Evolutionary conservation across 257 asterid genomes (phyloP).

Genomic region (Lycium ferocissimum): DNA sequence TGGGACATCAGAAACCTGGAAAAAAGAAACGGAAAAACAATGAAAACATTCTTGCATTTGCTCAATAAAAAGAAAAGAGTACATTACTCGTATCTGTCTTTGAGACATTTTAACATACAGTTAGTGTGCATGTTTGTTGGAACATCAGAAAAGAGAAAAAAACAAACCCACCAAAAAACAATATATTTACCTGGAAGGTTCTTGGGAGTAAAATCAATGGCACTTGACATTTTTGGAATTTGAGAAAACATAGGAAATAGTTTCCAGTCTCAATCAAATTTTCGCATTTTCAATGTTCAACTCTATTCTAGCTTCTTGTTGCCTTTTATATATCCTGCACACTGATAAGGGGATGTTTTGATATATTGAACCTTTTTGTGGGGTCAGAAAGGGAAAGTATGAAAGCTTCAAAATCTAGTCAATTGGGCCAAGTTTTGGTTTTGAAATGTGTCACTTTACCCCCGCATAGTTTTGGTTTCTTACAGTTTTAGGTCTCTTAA

Average conservation of each 20-base stretch:
- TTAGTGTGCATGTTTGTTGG: neutral
- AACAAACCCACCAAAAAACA: neutral
- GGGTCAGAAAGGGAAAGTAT: neutral
- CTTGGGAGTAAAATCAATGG: conserved; percentile 25
- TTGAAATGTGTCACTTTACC: neutral
- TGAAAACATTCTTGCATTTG: neutral
- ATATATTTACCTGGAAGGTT: neutral
- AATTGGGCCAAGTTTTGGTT: neutral
- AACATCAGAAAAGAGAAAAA: neutral
- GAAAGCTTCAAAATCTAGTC: neutral
- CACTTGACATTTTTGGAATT: conserved; percentile 24
- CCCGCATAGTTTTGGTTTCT: neutral
- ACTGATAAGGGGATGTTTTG: conserved; percentile 12
- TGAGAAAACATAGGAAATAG: conserved; percentile 22
- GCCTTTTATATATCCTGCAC: neutral
- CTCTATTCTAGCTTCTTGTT: neutral
- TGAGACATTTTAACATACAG: neutral
- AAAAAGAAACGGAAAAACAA: neutral
- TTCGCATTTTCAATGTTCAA: neutral
- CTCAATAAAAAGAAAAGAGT: neutral
- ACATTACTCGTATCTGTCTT: neutral
- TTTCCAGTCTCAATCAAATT: neutral
- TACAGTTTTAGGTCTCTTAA: neutral
- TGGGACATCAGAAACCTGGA: neutral
- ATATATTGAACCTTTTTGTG: neutral